Evolutionary conservation across 768 basidiomycete species (phyloP).

Genomic region (Suillus decipiens): DNA sequence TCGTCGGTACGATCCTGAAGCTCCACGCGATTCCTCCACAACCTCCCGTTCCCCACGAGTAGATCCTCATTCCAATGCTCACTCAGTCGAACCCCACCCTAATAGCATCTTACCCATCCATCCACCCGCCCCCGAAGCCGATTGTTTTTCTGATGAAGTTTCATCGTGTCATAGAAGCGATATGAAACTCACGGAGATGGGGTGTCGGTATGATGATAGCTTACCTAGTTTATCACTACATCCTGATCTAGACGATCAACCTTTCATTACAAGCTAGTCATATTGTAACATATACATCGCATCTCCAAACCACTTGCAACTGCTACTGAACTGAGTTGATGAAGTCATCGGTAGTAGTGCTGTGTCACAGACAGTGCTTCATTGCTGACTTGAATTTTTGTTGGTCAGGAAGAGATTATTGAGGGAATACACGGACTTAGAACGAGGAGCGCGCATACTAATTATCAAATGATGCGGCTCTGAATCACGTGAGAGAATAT

Average conservation of each 20-base stretch:
- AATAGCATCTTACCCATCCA: background rate
- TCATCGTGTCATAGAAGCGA: constrained; percentile 2
- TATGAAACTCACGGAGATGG: background rate
- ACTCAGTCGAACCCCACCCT: constrained; percentile 11
- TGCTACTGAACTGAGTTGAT: background rate
- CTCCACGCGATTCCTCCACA: constrained; percentile 8
- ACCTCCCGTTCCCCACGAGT: background rate
- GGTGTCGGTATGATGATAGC: constrained; percentile 15
- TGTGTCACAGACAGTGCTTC: background rate
- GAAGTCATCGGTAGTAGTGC: background rate
- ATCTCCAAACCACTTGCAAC: background rate
- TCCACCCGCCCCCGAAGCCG: background rate
- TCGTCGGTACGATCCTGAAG: background rate
- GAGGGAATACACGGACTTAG: no score
- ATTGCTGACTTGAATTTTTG: no score
- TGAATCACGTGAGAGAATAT: no score
- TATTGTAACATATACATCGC: constrained; percentile 10
- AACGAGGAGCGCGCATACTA: no score
- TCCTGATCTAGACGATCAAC: constrained; percentile 12
- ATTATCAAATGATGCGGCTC: no score
- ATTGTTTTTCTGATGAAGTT: background rate
- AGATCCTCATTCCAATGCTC: background rate
- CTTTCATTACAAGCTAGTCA: constrained; percentile 10
- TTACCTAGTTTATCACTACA: constrained; percentile 2
- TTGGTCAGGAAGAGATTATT: no score